Base-by-base conservation (phyloP, 331 rosid species). In the Saraca asoca region DNA sequence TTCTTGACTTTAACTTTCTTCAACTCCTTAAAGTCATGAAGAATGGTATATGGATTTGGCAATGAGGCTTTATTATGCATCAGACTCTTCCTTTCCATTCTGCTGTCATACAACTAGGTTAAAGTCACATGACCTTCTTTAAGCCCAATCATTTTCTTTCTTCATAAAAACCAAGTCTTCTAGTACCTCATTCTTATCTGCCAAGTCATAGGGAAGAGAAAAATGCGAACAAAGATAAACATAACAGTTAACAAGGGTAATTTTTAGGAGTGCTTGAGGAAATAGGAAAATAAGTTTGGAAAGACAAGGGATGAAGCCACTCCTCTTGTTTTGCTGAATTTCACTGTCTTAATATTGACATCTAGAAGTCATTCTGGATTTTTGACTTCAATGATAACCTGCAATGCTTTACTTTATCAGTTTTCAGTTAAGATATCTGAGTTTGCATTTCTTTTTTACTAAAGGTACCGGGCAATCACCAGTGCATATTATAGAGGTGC, bases 401-500 rank as follows among this genome's bases (percentile, higher is more conserved):
- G 11, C 51, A 15, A 0, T 49, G 58, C 67, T 64, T 20, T n/a
- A 39, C 29, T 45, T 43, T 43, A 58, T 59, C 20, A 20, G 43
- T 41, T 58, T 59, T 57, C 46, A 12, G 20, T 24, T 35, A 10
- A 7, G 53, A 17, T n/a, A 29, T 68, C 70, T 67, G 14, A 20
- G 61, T 61, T 46, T 35, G 10, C 3, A 10, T 57, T 44, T 58
- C 35, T 39, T 34, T n/a, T 62, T 54, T 18, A 51, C 24, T 70
- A 1, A 24, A 90, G 96, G 91, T 90, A 90, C 58, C 95, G 96
- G 42, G 95, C 96, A 56, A 90, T 90, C 68, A 90, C 96, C 2
- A 90, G 91, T 64, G 96, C 96, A 49, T 90, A 90, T 66, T 90
- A 90, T 56, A 77, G 96, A 2, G 91, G 95, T 53, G 96, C 95